Evolutionary conservation across 192 early-diverging fungal species (phyloP), one percentile per base, ranked within the genome.

Genomic region (Rhizoclosmatium globosum): DNA sequence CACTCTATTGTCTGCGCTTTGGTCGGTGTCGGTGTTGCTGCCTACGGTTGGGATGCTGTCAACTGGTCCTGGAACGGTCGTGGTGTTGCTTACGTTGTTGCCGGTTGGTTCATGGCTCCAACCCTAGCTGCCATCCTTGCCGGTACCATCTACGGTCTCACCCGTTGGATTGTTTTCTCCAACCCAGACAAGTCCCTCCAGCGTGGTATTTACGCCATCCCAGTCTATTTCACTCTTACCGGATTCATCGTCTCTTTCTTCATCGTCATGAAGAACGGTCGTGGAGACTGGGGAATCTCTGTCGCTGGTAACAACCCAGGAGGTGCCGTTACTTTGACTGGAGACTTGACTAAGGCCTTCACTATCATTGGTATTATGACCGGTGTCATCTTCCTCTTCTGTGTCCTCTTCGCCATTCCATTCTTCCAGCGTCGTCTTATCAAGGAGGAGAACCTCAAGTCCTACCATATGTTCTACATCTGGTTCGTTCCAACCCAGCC

Each of bases 21-120:
- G 31, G 31, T 31, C 0, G 31, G 31, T 0, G 0, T 31, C 31
- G 31, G 31, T 31, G 31, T 31, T 31, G 31, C 31, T 0, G 31
- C 31, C 31, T 31, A 31, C 31, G 31, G 31, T 31, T 31, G 31
- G 31, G 31, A 31, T 31, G 31, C 31, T 31, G 31, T 31, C 31
- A 31, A 31, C 31, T 31, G 31, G 31, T 31, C 31, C 31, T 31
- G 31, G 31, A 31, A 31, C 31, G 31, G 31, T 31, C 31, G 31
- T 31, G 31, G 31, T 31, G 31, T 31, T 31, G 31, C 31, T 31
- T 31, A 31, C 31, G 31, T 31, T 31, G 94, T 31, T 76, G 95
- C 15, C 89, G 15, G 92, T 91, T 39, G 94, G 94, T 92, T 91
- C 94, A 82, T 92, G 19, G 92, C 93, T 13, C 92, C 93, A 1